Conservation (phyloP, 192 early-diverging fungal genomes). For the Backusella westeae region DNA sequence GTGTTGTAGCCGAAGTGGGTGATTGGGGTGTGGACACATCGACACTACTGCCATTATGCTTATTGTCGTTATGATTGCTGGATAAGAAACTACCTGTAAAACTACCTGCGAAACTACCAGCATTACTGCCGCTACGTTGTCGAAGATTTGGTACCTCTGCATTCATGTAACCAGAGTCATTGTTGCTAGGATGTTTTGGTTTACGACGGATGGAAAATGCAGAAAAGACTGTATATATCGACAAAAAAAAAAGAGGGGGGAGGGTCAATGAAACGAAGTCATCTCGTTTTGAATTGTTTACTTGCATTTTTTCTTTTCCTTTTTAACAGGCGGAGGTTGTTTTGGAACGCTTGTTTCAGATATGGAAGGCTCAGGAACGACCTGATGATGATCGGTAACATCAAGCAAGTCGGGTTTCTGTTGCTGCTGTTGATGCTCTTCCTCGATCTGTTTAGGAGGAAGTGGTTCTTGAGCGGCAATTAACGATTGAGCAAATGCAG, state of each 20-base stretch:
- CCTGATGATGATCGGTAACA: not conserved
- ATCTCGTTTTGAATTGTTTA: not conserved
- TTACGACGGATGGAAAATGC: conserved; percentile 25
- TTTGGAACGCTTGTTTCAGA: conserved; percentile 10
- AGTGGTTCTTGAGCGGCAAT: not conserved
- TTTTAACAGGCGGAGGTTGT: not conserved
- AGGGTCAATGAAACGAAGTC: not conserved
- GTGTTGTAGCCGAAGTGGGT: conserved; percentile 2
- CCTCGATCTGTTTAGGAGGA: not conserved
- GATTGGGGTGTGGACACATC: not conserved
- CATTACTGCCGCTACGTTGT: conserved; percentile 10
- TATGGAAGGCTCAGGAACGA: not conserved
- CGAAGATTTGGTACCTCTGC: not conserved
- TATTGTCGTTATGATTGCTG: not conserved
- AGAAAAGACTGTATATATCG: conserved; percentile 11
- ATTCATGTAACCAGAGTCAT: conserved; percentile 5
- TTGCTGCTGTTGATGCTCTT: not conserved
- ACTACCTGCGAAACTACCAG: conserved; percentile 8
- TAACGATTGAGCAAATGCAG: not conserved
- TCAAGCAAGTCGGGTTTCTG: not conserved
- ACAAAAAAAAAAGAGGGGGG: too few species aligned
- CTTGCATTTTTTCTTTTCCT: conserved; percentile 10
- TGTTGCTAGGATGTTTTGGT: conserved; percentile 6
- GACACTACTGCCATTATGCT: not conserved
- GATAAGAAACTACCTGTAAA: not conserved